A percentile compares a stretch with the other conserved stretches of the same genome.
These are phyloP conservation scores for Biscogniauxia mediterranea DNA, from an alignment of 2,329 filamentous ascomycete genomes.

Conservation along the genomic window DNA sequence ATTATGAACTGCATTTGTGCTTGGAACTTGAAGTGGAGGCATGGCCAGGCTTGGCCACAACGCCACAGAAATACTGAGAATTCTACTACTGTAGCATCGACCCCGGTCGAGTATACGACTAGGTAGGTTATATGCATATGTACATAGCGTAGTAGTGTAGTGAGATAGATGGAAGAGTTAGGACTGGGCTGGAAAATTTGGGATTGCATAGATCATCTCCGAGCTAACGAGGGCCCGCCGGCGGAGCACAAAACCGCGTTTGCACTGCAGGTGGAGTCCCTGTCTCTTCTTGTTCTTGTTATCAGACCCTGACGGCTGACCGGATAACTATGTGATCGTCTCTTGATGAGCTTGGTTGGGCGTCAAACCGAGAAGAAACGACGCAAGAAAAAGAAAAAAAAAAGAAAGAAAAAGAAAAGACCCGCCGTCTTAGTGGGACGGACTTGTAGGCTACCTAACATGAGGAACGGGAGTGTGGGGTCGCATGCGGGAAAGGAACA, in stretches of 20 bases:
- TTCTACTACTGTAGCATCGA: conserved; percentile 14
- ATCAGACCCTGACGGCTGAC: conserved; percentile 15
- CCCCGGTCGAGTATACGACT: conserved; percentile 12
- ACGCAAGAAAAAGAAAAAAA: background rate
- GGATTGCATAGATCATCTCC: conserved; percentile 19
- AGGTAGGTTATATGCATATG: too few relatives aligned
- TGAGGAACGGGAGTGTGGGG: background rate
- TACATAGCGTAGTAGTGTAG: conserved; percentile 9
- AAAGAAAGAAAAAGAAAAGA: too few relatives aligned
- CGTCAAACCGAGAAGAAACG: background rate
- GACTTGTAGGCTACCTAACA: background rate
- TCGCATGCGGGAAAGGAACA: background rate
- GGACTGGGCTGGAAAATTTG: conserved; percentile 16
- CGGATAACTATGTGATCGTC: conserved; percentile 14
- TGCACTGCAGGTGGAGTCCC: conserved; percentile 14
- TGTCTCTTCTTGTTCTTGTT: background rate
- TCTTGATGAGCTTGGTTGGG: conserved; percentile 9
- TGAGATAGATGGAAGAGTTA: conserved; percentile 12
- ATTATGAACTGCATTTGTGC: conserved; percentile 12
- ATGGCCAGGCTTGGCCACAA: conserved; percentile 4
- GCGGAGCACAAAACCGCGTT: conserved; percentile 16
- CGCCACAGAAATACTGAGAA: conserved; percentile 14
- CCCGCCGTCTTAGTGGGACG: background rate
- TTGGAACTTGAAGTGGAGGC: conserved; percentile 12
- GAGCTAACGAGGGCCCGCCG: conserved; percentile 13